Base-by-base conservation (phyloP, 495 filamentous ascomycete genomes). In the Chlorociboria aeruginascens region DNA sequence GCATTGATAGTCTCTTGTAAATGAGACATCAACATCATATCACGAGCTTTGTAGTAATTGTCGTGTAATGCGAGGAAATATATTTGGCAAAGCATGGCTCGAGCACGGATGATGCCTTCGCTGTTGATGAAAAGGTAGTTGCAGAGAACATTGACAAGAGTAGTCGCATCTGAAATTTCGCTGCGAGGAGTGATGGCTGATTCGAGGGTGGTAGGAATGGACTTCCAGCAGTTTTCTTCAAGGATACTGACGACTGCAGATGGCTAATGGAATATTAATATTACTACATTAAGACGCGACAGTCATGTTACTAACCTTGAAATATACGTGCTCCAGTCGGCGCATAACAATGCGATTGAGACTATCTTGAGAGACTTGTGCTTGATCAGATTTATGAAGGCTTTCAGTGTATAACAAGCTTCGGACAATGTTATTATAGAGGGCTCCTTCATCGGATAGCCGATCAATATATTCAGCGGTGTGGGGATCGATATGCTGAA, bases 11-110 rank as follows among this genome's bases (percentile, higher is more conserved):
- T 94, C 69, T 99, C 92, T 60, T 95, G 86, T 59, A 99, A 69
- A 69, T 99, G 92, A n/a, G 93, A 97, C 84, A 97, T 97, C 61
- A 99, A 78, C 83, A 97, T 90, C 81, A 97, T 86, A 65, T 99
- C 92, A 56, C 93, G 87, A 59, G 92, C 85, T 59, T 83, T 84
- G 75, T 94, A 97, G 73, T 96, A 97, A 49, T 95, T 80, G 64
- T 97, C 89, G 64, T 98, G 92, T 39, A 97, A 75, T 32, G 92
- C 92, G 44, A 95, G 77, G 81, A 92, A 95, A 71, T 97, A 98
- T 49, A 97, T 89, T 67, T 97, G 89, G 72, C 86, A 95, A 42
- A 98, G 76, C 87, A 97, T 96, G 13, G 92, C 89, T 49, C 93
- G 84, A 49, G 93, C 93, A 41, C 90, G 82, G 62, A 95, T 85